Evolutionary conservation across 805 yeast genomes (phyloP), one percentile per base, ranked within the genome.

Genomic region (Starmera quercuum): DNA sequence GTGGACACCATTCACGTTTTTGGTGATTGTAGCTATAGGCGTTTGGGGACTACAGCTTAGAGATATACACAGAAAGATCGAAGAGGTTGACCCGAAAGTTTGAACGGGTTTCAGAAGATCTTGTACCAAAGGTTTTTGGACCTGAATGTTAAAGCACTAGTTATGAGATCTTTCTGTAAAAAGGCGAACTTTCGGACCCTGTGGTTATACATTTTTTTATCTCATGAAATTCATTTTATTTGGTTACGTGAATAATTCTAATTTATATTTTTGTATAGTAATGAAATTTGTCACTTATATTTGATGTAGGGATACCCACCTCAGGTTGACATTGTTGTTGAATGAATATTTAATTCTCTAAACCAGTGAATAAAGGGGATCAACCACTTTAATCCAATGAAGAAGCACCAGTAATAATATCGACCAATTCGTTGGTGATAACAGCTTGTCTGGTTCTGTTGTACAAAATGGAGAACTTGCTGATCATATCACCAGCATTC

Each of bases 401-500:
- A 45, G 97, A 86, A 57, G 98, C 98, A 87, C 98, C 98, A 56
- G 98, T 92, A 66, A 92, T 90, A 59, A 92, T 92, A 71, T 92
- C 98, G 59, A 92, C 98, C 79, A 92, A 74, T 75, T 92, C 98
- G 78, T 92, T 92, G 68, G 97, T 88, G 59, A 90, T 90, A 60
- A 88, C 96, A 51, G 97, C 96, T 77, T 92, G 98, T 75, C 97
- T 86, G 58, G 97, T 83, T 78, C 98, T 90, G 88, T 92, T 92
- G 73, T 92, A 92, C 68, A 92, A 79, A 65, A 92, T 92, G 51
- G 97, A 83, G 83, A 84, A 90, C 61, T 76, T 82, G 70, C 75
- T 78, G 62, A 92, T 92, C 97, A 92, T 92, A 56, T 92, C 98
- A 70, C 95, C 95, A 45, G 98, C 98, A 63, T 90, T 90, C 92